Evolutionary conservation across 2,329 filamentous ascomycete species (phyloP).

Genomic region (Dactylella cylindrospora): DNA sequence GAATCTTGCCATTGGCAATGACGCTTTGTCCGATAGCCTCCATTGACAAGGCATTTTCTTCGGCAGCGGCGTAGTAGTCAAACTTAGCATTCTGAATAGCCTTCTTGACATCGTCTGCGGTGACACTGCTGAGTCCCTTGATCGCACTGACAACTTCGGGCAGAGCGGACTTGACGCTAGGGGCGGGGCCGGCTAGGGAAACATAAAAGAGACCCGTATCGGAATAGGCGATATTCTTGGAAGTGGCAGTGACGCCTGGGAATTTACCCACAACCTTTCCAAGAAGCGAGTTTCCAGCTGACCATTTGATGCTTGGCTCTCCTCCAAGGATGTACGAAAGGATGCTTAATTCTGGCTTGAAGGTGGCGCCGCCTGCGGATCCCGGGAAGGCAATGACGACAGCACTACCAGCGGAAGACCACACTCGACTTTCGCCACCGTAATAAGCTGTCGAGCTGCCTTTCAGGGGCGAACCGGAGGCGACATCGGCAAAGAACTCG

Average conservation of each 20-base stretch:
- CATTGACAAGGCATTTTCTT: constrained; percentile 74
- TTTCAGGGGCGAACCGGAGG: constrained; percentile 61
- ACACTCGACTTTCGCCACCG: constrained; percentile 89
- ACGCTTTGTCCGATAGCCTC: constrained; percentile 82
- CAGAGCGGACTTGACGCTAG: constrained; percentile 71
- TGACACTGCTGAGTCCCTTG: constrained; percentile 74
- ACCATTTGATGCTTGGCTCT: constrained; percentile 91
- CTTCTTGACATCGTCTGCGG: constrained; percentile 85
- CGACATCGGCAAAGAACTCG: constrained; percentile 81
- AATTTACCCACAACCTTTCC: constrained; percentile 72
- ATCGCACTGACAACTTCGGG: constrained; percentile 76
- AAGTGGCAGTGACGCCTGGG: constrained; percentile 68
- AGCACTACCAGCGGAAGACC: constrained; percentile 74
- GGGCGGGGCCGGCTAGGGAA: constrained; percentile 73
- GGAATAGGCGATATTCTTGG: constrained; percentile 82
- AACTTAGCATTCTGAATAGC: constrained; percentile 93
- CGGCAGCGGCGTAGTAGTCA: constrained; percentile 77
- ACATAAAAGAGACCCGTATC: constrained; percentile 89
- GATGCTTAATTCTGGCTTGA: constrained; percentile 87
- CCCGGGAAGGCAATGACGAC: constrained; percentile 91
- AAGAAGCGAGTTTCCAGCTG: constrained; percentile 85
- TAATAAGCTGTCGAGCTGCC: constrained; percentile 74
- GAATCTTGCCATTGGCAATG: constrained; percentile 76
- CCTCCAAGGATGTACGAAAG: constrained; percentile 87
- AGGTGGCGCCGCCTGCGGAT: constrained; percentile 65